Base-by-base conservation (phyloP, 257 asterid species). In the Solanum bukasovii region DNA sequence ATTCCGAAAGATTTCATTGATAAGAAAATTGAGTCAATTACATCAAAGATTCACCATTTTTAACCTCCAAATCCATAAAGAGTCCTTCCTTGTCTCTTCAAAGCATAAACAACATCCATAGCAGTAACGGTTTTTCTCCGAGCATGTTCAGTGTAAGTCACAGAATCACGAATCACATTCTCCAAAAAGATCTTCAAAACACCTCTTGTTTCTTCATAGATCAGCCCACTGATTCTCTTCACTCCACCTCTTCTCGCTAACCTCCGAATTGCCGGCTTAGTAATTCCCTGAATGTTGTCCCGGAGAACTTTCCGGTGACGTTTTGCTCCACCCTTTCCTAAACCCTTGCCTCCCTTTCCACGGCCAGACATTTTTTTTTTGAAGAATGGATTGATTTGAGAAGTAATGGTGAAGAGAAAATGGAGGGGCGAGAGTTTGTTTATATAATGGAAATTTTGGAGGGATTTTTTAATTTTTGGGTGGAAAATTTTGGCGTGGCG, bases 281-380 rank as follows among this genome's bases (percentile, higher is more conserved):
- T 90, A 3, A 90, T 90, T 9, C 92, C 92, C 13, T 90, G 91
- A 25, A 90, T 90, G 88, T 90, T 90, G 12, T 90, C 91, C 0
- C 91, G 71, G 35, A 90, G 91, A 5, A 90, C 91, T 88, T 90
- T 90, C 9, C 91, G 87, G 37, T 88, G 91, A 4, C 92, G 88
- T 61, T 90, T 90, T 0, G 89, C 92, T 34, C 92, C 92, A 1
- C 92, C 90, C 27, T 88, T 88, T 6, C 92, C 92, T 33, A 90
- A 18, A 3, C 92, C 92, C 75, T 90, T 90, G 7, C 92, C 92
- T 49, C 92, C 92, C 89, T 90, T 88, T 3, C 92, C 92, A 20
- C 90, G 89, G 16, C 90, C 92, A 7, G 89, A 88, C 92, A 90
- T 90, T 31, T 37, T n/a, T 14, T 13, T 14, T 67, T 13, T 14